Evolutionary conservation across 306 rosid genomes (phyloP).

Genomic region (Malus domestica): DNA sequence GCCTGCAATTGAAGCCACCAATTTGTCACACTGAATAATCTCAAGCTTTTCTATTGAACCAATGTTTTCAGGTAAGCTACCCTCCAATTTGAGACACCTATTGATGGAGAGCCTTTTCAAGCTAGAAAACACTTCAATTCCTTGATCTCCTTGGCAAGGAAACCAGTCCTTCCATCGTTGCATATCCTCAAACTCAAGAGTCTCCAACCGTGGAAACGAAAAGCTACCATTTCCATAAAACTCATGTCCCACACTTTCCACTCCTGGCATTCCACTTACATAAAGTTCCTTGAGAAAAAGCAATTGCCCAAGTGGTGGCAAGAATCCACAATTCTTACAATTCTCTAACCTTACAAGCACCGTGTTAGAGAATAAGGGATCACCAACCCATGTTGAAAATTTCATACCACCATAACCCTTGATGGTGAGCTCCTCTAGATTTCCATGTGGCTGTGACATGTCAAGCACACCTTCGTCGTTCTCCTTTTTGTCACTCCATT

Average conservation of each 20-base stretch:
- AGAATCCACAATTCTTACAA: background rate
- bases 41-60: background rate
- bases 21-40: background rate
- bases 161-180: constrained; percentile 4
- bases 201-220: background rate
- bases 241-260: background rate
- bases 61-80: background rate
- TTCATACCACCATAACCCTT: background rate
- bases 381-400: constrained; percentile 14
- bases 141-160: background rate
- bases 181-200: background rate
- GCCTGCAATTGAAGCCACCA: background rate
- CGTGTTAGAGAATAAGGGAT: background rate
- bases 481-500: background rate
- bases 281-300: constrained; percentile 1
- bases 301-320: constrained; percentile 17
- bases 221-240: background rate
- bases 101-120: background rate
- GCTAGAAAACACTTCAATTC: background rate
- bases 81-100: background rate
- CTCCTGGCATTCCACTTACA: background rate
- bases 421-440: background rate
- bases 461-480: background rate
- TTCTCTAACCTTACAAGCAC: background rate
- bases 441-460: constrained; percentile 9